These are phyloP conservation scores for Tricladium varicosporioides DNA, from an alignment of 2,329 filamentous ascomycete species.

Conservation along the genomic window DNA sequence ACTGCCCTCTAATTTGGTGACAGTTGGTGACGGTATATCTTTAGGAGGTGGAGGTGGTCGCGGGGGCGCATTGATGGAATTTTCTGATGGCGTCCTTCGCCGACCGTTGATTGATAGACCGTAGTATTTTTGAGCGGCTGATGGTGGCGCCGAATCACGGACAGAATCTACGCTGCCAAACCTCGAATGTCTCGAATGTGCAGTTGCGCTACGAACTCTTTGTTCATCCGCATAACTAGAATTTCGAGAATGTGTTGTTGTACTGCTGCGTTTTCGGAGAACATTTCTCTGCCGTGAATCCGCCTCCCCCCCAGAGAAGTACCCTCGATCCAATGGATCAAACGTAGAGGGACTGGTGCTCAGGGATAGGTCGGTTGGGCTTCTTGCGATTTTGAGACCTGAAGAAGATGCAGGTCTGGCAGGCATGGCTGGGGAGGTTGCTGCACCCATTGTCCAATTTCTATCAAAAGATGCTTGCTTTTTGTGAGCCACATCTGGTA, in stretches of 20 bases:
- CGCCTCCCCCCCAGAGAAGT: conserved; percentile 86
- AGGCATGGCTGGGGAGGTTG: conserved; percentile 25
- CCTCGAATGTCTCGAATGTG: conserved; percentile 70
- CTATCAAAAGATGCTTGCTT: conserved; percentile 69
- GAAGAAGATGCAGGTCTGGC: conserved; percentile 29
- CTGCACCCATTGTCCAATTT: conserved; percentile 63
- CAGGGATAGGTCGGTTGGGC: conserved; percentile 36
- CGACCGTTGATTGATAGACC: conserved; percentile 39
- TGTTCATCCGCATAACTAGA: conserved; percentile 78
- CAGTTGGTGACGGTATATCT: conserved; percentile 53
- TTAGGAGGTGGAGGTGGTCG: conserved; percentile 57
- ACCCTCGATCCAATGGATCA: conserved; percentile 66
- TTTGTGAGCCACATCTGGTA: conserved; percentile 45
- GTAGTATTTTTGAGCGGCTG: conserved; percentile 71
- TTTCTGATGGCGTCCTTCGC: conserved; percentile 41
- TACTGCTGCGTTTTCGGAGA: conserved; percentile 73
- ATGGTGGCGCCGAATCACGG: conserved; percentile 57
- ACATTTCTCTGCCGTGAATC: conserved; percentile 76
- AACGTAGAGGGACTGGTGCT: conserved; percentile 36
- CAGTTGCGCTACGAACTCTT: conserved; percentile 61
- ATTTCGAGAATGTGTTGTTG: conserved; percentile 60
- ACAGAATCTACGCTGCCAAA: conserved; percentile 78
- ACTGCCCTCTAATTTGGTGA: conserved; percentile 55
- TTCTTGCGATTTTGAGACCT: conserved; percentile 26
- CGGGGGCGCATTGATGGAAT: conserved; percentile 59